Conservation (phyloP, 225 moss, liverwort and hornwort genomes). For the Lunularia cruciata region DNA sequence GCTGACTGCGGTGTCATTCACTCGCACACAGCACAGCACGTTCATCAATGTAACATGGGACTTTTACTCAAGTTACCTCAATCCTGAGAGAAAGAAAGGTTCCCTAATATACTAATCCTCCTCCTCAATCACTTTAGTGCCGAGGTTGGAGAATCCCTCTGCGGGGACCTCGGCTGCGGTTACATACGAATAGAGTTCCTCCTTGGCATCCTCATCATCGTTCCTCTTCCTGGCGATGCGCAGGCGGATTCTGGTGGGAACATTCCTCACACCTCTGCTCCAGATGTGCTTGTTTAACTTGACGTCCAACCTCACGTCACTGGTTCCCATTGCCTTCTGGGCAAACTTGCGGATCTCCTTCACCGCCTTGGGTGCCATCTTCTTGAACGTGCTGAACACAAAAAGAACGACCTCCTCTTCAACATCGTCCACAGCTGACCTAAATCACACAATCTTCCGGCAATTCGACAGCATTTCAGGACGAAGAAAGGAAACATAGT, state of each 20-base stretch:
- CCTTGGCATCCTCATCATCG: conserved; percentile 38
- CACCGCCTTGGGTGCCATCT: conserved; percentile 45
- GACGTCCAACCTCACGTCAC: conserved; percentile 37
- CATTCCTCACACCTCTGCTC: conserved; percentile 37
- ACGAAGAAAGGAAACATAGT: too few species aligned
- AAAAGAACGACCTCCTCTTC: too few species aligned
- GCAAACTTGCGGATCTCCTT: conserved; percentile 42
- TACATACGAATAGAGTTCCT: conserved; percentile 35
- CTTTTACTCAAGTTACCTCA: too few species aligned
- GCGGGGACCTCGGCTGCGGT: conserved; percentile 32
- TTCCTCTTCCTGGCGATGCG: conserved; percentile 38
- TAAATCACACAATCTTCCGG: too few species aligned
- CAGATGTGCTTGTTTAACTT: conserved; percentile 38
- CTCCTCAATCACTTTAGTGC: conserved; percentile 40
- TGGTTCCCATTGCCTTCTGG: conserved; percentile 40
- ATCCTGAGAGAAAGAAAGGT: too few species aligned
- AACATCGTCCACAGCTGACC: too few species aligned
- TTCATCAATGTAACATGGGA: too few species aligned
- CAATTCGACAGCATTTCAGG: too few species aligned
- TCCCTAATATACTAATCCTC: conserved; percentile 30
- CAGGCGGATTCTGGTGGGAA: conserved; percentile 36
- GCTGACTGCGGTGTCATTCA: too few species aligned
- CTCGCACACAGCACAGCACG: too few species aligned
- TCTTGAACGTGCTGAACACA: conserved; percentile 30
- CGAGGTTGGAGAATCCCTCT: conserved; percentile 34